These are phyloP conservation scores for Erodium maritimum DNA, from an alignment of 345 rosid genomes.

Conservation along the genomic window DNA sequence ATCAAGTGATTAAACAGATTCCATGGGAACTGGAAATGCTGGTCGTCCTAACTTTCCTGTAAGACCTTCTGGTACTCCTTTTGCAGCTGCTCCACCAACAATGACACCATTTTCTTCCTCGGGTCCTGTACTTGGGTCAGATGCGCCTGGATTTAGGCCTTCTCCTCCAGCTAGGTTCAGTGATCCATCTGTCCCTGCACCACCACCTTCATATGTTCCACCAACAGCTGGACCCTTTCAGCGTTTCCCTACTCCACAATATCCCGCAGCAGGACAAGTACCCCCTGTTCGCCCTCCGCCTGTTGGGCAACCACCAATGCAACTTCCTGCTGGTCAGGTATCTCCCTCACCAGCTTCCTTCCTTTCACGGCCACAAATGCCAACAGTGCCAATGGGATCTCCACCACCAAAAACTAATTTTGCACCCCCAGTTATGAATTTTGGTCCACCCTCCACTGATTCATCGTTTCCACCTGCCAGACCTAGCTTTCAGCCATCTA, in stretches of 20 bases:
- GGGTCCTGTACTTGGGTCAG: slow-evolving; percentile 30
- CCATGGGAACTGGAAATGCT: background rate
- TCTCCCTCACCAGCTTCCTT: slow-evolving; percentile 26
- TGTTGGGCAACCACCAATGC: slow-evolving; percentile 40
- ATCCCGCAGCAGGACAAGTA: slow-evolving; percentile 29
- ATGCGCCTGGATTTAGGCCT: slow-evolving; percentile 39
- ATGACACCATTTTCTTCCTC: slow-evolving; percentile 28
- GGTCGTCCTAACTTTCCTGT: slow-evolving; percentile 13
- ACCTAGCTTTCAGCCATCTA: slow-evolving; percentile 44
- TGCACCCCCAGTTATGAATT: slow-evolving; percentile 24
- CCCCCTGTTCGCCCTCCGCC: slow-evolving; percentile 32
- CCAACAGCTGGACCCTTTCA: slow-evolving; percentile 44
- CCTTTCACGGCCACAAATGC: slow-evolving; percentile 39
- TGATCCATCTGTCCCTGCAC: slow-evolving; percentile 34
- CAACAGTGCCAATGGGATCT: slow-evolving; percentile 52
- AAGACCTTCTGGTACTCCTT: slow-evolving; percentile 13
- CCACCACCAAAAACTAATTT: slow-evolving; percentile 32
- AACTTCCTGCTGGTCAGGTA: slow-evolving; percentile 43
- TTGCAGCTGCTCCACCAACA: slow-evolving; percentile 22
- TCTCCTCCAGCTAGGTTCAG: slow-evolving; percentile 19
- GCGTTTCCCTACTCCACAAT: slow-evolving; percentile 44
- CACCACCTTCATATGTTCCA: slow-evolving; percentile 34
- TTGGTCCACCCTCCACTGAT: slow-evolving; percentile 29
- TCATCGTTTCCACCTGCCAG: slow-evolving; percentile 20
- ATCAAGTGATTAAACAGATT: background rate